These are phyloP conservation scores for Teunomyces pallodes DNA, from an alignment of 805 yeast genomes.

Conservation along the genomic window DNA sequence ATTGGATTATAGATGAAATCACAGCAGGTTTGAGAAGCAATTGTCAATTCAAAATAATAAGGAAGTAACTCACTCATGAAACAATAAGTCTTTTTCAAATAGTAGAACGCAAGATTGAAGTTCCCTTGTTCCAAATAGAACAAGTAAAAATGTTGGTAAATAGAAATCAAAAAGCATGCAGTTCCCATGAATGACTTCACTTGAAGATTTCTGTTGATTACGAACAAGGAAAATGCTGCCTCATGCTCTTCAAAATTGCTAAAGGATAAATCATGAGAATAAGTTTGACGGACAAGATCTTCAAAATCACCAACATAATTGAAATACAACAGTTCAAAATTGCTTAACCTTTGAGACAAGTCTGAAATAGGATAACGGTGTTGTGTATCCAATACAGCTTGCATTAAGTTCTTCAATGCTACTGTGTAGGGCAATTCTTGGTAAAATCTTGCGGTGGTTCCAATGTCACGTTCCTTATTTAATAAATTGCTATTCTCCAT, in stretches of 20 bases:
- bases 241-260: slow-evolving; percentile 1
- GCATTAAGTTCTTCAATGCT: not conserved
- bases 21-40: slow-evolving; percentile 15
- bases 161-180: slow-evolving; percentile 14
- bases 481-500: slow-evolving; percentile 8
- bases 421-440: not conserved
- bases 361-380: not conserved
- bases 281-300: not conserved
- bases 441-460: not conserved
- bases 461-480: slow-evolving; percentile 8
- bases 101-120: slow-evolving; percentile 7
- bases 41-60: slow-evolving; percentile 13
- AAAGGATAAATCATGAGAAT: not conserved
- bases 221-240: slow-evolving; percentile 6
- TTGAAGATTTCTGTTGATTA: slow-evolving; percentile 14
- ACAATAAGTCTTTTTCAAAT: slow-evolving; percentile 8
- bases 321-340: slow-evolving; percentile 4
- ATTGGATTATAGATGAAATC: slow-evolving; percentile 24
- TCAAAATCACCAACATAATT: slow-evolving; percentile 3
- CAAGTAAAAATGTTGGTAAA: slow-evolving; percentile 16
- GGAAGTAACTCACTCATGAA: slow-evolving; percentile 18
- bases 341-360: slow-evolving; percentile 4
- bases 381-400: not conserved
- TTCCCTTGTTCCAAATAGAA: slow-evolving; percentile 8
- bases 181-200: slow-evolving; percentile 14